Base-by-base conservation (phyloP, 306 rosid species). In the Vigna hirtella region DNA sequence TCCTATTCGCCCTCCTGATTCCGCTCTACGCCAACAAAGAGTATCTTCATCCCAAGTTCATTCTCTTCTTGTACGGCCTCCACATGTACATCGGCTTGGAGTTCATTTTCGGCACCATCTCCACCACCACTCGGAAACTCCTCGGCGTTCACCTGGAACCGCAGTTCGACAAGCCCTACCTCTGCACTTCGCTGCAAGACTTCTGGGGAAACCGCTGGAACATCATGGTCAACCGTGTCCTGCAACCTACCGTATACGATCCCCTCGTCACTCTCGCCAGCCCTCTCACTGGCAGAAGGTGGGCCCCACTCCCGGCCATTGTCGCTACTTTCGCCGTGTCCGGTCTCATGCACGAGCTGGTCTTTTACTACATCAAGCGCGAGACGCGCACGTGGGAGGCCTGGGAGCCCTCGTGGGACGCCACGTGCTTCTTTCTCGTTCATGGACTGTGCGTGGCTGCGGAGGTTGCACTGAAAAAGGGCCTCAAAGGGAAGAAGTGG, bases 131-230 rank as follows among this genome's bases (percentile, higher is more conserved):
- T 0, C 43, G 15, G 2, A 81, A 67, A 3, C 7, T 84, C 24
- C 77, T 72, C 1, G 38, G 28, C 9, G 14, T 81, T 5, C 36
- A 84, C 6, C 17, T 84, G 0, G 87, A 84, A 3, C 83, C 85
- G 15, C 79, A 73, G 8, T 84, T 84, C 20, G 26, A 84, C 0
- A 42, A 66, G 28, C 87, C 87, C 0, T 84, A 84, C 49, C 76
- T 72, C 3, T 4, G 50, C 42, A 72, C 83, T 0, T 84, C 87
- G 0, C 73, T 84, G 4, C 87, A 84, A 61, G 80, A 84, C 12
- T 84, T 84, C 9, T 84, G 85, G 87, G 87, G 87, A 0, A 72
- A 66, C 26, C 40, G 87, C 3, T 84, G 87, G 87, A 84, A 84
- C 26, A 43, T 77, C 8, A 5, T 42, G 57, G 87, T 84, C 32